Base-by-base conservation (phyloP, 345 rosid species). In the Cardamine occulta region DNA sequence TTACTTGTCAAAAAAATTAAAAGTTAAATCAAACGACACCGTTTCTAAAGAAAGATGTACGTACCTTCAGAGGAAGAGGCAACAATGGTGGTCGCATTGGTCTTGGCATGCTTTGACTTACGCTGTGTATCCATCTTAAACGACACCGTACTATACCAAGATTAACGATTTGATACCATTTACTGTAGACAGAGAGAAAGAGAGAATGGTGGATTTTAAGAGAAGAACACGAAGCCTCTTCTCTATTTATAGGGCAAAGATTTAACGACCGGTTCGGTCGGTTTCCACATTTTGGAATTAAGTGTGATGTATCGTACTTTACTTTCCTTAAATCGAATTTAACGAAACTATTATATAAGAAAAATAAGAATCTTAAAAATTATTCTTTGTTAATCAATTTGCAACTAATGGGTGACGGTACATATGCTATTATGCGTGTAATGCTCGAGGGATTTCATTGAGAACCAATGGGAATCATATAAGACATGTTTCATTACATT, bases 11-110 rank as follows among this genome's bases (percentile, higher is more conserved):
- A 24, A 40, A 0, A 2, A 10, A 11, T 18, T 5, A 18, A 48
- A 21, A 13, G 12, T 7, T 10, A 14, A 29, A 31, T 12, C 18
- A 59, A 48, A 58, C 67, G 73, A 10, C 9, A 1, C 11, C 35
- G 19, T 68, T 59, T 24, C 0, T 9, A 24, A 1, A 21, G 6
- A 52, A 21, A 1, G 21, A 5, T 23, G 6, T 56, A 78, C 81
- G 6, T 56, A 78, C 81, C 81, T 78, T 72, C 74, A 53, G 81
- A 78, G 35, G 77, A 73, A 60, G 74, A 66, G 26, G 56, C 44
- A 19, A 15, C 76, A 17, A 62, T 26, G 79, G 61, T 26, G 79
- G 61, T 51, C 40, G 56, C 59, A 49, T 59, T 65, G 55, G 70
- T 65, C 69, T 72, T 78, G n/a, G 5, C 69, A 35, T 72, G 64